phyloP scores from a whole-genome alignment of 2,329 filamentous ascomycete genomes.

The Colletotrichum siamense region DNA sequence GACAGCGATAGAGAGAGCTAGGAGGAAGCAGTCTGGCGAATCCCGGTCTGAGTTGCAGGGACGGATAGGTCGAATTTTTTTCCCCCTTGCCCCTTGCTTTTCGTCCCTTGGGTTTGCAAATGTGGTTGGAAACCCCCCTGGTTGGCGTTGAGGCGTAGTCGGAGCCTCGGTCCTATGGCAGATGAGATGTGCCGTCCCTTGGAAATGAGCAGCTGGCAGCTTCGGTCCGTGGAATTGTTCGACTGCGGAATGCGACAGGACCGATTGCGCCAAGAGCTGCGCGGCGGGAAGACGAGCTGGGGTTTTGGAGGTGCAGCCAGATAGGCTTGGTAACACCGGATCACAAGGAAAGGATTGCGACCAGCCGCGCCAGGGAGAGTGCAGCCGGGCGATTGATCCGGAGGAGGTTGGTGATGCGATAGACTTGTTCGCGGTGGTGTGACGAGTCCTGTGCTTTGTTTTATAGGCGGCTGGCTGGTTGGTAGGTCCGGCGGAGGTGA shows the following conservation, averaged over 20 bases:
- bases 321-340: background rate
- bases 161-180: background rate
- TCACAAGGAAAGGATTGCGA: background rate
- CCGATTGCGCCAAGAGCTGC: background rate
- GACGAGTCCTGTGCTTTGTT: background rate
- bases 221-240: background rate
- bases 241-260: background rate
- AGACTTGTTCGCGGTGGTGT: background rate
- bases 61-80: background rate
- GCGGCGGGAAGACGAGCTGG: constrained; percentile 1
- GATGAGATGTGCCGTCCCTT: background rate
- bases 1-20: background rate
- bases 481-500: background rate
- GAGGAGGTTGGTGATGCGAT: background rate
- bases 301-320: background rate
- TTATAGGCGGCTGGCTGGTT: background rate
- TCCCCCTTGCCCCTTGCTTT: background rate
- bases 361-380: background rate
- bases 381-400: background rate
- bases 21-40: background rate
- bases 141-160: background rate
- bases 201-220: background rate
- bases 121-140: background rate
- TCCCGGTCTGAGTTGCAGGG: background rate
- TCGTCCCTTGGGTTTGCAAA: background rate